Evolutionary conservation across 768 basidiomycete genomes (phyloP), one percentile per base, ranked within the genome.

Genomic region (Rhizopogon vinicolor): DNA sequence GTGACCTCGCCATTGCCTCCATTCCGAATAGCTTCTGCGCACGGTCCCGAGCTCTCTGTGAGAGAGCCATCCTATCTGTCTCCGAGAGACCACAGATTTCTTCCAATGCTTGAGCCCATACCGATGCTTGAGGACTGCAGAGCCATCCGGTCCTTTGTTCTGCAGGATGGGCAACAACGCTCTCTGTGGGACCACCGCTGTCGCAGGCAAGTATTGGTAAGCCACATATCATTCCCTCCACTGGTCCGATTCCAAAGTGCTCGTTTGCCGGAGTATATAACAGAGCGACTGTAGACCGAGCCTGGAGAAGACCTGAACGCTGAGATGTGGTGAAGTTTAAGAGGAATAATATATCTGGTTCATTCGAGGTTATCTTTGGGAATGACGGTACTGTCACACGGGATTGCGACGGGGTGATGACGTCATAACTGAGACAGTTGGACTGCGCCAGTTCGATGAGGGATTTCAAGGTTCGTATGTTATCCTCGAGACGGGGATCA

Each of bases 181-280:
- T 96, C 72, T 99, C 97, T 1, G 84, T 90, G 8, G 97, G 97
- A 2, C 96, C 96, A 14, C 91, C 92, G 55, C 82, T 86, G 65
- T 91, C 73, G 62, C 89, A 92, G 0, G 94, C 95, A 18, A 99
- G 72, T 1, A 98, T 88, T 0, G 95, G 93, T 0, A 98, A 69
- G 3, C 93, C 92, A 45, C 90, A 94, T 7, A 85, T 80, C 93
- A 98, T 98, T 0, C 84, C 94, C 68, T 99, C 96, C 3, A 98
- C 82, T 2, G 97, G 96, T 0, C 88, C 95, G 61, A 99, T 98
- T 1, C 96, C 97, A 68, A 98, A 97, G 68, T 99, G 96, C 64
- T 99, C 96, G 68, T 96, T 96, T 7, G 81, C 75, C 0, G 96
- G 97, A 0, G 96, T 99, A 68, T 99, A 99, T 7, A 99, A 78